phyloP scores from a whole-genome alignment of 495 filamentous ascomycete species.

The Copromyces sp. region DNA sequence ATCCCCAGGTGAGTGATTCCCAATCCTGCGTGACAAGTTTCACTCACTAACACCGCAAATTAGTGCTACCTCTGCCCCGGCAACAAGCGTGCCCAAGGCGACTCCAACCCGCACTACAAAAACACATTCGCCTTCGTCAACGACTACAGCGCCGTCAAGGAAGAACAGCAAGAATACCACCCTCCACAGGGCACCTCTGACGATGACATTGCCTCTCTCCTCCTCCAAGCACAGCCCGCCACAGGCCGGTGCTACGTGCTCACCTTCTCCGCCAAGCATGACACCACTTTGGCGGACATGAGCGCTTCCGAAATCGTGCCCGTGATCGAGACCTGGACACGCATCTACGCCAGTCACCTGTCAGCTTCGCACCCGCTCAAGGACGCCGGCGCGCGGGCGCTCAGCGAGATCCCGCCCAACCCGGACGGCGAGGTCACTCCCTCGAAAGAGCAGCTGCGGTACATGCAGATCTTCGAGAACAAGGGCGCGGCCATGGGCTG shows the following conservation, averaged over 20 bases:
- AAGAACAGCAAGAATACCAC: slow-evolving; percentile 58
- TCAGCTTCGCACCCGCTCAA: slow-evolving; percentile 60
- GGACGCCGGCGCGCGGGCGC: slow-evolving; percentile 19
- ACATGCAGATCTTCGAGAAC: slow-evolving; percentile 99
- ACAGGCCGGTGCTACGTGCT: slow-evolving; percentile 97
- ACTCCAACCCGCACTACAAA: slow-evolving; percentile 76
- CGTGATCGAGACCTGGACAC: slow-evolving; percentile 76
- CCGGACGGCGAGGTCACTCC: slow-evolving; percentile 31
- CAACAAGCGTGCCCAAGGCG: slow-evolving; percentile 84
- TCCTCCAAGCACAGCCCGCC: slow-evolving; percentile 76
- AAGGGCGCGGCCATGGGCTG: slow-evolving; percentile 98
- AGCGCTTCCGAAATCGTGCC: slow-evolving; percentile 56
- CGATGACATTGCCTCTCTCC: slow-evolving; percentile 56
- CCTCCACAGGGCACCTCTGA: slow-evolving; percentile 12
- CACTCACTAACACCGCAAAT: slow-evolving; percentile 1
- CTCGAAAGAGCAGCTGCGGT: slow-evolving; percentile 64
- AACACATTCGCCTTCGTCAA: slow-evolving; percentile 93
- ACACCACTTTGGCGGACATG: slow-evolving; percentile 86
- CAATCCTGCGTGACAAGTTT: not conserved
- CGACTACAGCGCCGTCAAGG: slow-evolving; percentile 94
- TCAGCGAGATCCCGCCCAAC: slow-evolving; percentile 30
- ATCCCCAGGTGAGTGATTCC: slow-evolving; percentile 48
- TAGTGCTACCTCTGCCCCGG: slow-evolving; percentile 94
- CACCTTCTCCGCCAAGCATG: slow-evolving; percentile 81
- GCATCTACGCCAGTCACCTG: slow-evolving; percentile 74